phyloP scores from a whole-genome alignment of 371 early-diverging fungal species.

The Lichtheimia ornata region DNA sequence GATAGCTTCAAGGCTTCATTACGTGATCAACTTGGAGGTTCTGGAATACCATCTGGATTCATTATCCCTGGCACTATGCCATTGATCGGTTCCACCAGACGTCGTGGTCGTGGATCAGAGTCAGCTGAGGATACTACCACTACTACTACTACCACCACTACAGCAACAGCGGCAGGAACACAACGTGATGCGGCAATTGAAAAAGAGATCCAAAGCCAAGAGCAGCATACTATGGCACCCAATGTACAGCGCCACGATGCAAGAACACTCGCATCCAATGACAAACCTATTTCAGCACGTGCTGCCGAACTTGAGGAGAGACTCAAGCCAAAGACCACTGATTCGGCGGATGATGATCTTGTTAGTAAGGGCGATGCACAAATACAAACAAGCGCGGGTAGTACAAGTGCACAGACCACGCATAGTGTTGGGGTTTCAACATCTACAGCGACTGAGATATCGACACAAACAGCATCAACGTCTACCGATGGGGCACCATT shows the following conservation, averaged over 20 bases:
- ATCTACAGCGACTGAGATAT: too few species aligned
- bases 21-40: conserved; percentile 33
- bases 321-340: conserved; percentile 3
- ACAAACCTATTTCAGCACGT: conserved; percentile 37
- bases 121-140: too few species aligned
- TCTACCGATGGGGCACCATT: too few species aligned
- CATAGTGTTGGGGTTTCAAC: too few species aligned
- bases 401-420: conserved; percentile 1
- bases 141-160: too few species aligned
- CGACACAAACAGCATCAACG: too few species aligned
- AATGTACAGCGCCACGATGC: conserved; percentile 11
- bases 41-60: conserved; percentile 34
- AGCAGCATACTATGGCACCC: conserved; percentile 6
- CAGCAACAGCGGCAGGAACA: too few species aligned
- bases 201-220: conserved; percentile 21
- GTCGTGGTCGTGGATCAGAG: conserved; percentile 17
- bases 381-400: too few species aligned
- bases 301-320: conserved; percentile 41
- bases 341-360: conserved; percentile 8
- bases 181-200: conserved; percentile 3
- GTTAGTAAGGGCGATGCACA: too few species aligned
- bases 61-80: conserved; percentile 49
- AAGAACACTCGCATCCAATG: conserved; percentile 3
- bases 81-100: conserved; percentile 42
- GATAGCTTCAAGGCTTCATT: conserved; percentile 40